Evolutionary conservation across 805 yeast species (phyloP).

Genomic region (Spathaspora passalidarum): DNA sequence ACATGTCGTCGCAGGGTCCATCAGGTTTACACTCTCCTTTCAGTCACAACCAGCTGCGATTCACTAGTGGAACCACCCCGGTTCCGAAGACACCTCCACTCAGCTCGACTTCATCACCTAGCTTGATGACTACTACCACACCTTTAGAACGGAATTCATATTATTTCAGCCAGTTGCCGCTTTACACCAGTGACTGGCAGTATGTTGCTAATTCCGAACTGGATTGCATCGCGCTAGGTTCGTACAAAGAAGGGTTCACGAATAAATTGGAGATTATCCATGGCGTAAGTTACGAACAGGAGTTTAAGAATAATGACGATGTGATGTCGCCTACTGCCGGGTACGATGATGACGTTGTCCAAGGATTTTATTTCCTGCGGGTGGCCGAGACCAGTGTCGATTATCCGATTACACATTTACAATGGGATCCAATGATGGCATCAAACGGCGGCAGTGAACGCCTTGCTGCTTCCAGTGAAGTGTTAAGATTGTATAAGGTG

Average conservation of each 20-base stretch:
- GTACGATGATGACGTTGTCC: conserved; percentile 11
- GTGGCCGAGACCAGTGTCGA: conserved; percentile 53
- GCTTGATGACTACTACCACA: not conserved
- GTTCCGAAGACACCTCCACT: conserved; percentile 1
- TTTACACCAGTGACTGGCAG: conserved; percentile 37
- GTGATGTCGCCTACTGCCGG: conserved; percentile 3
- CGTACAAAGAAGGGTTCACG: conserved; percentile 73
- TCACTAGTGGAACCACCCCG: not conserved
- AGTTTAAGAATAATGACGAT: conserved; percentile 17
- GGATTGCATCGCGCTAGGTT: conserved; percentile 62
- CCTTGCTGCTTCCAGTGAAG: conserved; percentile 70
- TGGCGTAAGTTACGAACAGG: conserved; percentile 26
- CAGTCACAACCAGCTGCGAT: conserved; percentile 1
- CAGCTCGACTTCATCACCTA: not conserved
- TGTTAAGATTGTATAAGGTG: conserved; percentile 60
- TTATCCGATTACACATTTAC: conserved; percentile 68
- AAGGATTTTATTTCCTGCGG: conserved; percentile 42
- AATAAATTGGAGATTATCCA: conserved; percentile 59
- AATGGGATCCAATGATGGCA: conserved; percentile 65
- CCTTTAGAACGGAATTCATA: conserved; percentile 19
- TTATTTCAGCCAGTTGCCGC: conserved; percentile 27
- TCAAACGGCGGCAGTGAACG: conserved; percentile 30
- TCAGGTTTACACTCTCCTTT: conserved; percentile 4
- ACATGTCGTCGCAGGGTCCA: not conserved
- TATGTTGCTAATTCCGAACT: conserved; percentile 19